These are phyloP conservation scores for Calonectria ilicicola DNA, from an alignment of 2,329 filamentous ascomycete species.

Conservation along the genomic window DNA sequence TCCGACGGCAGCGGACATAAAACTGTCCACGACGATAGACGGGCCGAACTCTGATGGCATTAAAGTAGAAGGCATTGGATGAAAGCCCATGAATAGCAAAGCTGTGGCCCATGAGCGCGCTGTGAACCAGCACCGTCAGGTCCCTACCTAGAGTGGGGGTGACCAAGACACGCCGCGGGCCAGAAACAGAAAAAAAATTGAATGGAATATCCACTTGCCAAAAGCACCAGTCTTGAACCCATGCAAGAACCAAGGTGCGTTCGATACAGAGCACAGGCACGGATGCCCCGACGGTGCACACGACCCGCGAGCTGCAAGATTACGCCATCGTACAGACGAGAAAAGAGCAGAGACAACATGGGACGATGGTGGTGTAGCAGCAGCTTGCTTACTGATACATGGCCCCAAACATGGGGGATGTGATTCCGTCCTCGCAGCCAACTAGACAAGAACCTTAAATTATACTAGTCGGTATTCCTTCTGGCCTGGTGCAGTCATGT, in stretches of 20 bases:
- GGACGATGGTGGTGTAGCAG: not conserved
- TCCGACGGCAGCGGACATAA: not conserved
- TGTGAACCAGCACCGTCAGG: not conserved
- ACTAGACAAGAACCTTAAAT: constrained; percentile 20
- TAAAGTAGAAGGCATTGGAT: not conserved
- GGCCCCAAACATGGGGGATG: not conserved
- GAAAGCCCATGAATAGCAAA: not conserved
- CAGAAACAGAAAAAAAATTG: not conserved
- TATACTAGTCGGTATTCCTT: not conserved
- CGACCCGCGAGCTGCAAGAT: constrained; percentile 14
- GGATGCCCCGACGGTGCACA: constrained; percentile 18
- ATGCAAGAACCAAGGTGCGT: not conserved
- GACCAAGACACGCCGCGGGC: not conserved
- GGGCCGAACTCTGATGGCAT: constrained; percentile 12
- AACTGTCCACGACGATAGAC: not conserved
- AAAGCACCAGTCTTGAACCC: not conserved
- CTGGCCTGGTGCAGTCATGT: not conserved
- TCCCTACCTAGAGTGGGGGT: not conserved
- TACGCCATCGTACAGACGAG: constrained; percentile 24
- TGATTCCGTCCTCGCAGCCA: not conserved
- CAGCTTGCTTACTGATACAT: constrained; percentile 8
- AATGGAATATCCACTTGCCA: constrained; percentile 4
- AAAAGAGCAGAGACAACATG: constrained; percentile 1
- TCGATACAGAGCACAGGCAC: constrained; percentile 5
- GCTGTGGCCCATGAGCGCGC: constrained; percentile 1